Base-by-base conservation (phyloP, 768 basidiomycete genomes). In the Leccinum arenicola region DNA sequence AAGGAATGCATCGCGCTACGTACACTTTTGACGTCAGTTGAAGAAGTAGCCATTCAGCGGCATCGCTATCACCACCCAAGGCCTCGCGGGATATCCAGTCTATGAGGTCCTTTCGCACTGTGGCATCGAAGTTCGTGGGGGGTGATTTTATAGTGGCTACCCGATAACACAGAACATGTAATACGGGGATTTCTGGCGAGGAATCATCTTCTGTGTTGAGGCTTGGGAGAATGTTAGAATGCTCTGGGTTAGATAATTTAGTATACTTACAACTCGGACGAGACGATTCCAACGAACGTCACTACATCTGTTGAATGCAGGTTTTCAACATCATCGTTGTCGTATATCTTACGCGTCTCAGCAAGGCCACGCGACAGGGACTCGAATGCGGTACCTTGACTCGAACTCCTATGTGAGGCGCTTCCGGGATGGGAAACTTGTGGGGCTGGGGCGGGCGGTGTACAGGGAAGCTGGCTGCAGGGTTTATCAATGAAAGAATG, bases 1-100 rank as follows among this genome's bases (percentile, higher is more conserved):
- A 51, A 47, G 10, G 27, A 6, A 52, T 43, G n/a, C 9, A 6
- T 52, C 5, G 35, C 14, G 50, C 8, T 29, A 76, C 88, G 63
- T 67, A 93, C 91, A 87, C 82, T 73, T 80, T 80, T 29, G 86
- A 78, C 15, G 88, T 77, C 49, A 78, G 67, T 47, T 80, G 75
- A 27, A 93, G 75, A 5, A 93, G 75, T 7, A 89, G 76, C 87
- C 88, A 92, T 72, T 92, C 87, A 23, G 91, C 89, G 2, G 86
- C 85, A 21, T 82, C 76, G 31, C 65, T 70, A 66, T 94, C 91
- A 4, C 88, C 87, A 0, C 79, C 87, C 4, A 93, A 77, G 11
- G 79, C 84, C 66, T 89, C 84, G 23, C 79, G 72, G 1, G 91
- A 88, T 52, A 94, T 82, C 92, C 92, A 94, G 0, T 74, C 61